These are phyloP conservation scores for Botrytis byssoidea DNA, from an alignment of 2,329 filamentous ascomycete genomes.

Conservation along the genomic window DNA sequence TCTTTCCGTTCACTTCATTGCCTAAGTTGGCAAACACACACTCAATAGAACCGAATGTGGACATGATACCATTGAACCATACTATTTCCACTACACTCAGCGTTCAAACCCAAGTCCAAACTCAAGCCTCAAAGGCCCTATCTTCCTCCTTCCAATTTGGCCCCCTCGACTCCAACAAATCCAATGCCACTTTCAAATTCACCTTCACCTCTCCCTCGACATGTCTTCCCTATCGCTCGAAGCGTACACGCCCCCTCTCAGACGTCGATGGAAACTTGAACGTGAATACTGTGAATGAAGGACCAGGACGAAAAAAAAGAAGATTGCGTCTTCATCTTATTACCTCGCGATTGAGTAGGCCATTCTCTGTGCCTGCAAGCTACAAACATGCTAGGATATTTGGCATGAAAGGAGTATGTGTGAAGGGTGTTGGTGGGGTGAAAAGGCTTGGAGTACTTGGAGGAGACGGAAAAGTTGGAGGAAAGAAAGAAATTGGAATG, in stretches of 20 bases:
- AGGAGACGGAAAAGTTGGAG: not conserved
- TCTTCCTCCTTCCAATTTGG: conserved; percentile 21
- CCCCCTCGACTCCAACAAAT: not conserved
- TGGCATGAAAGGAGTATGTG: conserved; percentile 50
- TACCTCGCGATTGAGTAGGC: conserved; percentile 67
- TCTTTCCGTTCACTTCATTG: not conserved
- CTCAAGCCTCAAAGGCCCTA: not conserved
- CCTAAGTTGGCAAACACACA: not conserved
- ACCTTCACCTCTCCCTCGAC: conserved; percentile 40
- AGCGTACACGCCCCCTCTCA: conserved; percentile 38
- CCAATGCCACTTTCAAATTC: conserved; percentile 32
- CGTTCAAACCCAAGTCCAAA: conserved; percentile 27
- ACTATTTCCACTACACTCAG: conserved; percentile 19
- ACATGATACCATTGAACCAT: conserved; percentile 33
- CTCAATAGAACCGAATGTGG: conserved; percentile 30
- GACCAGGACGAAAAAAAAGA: conserved; percentile 58
- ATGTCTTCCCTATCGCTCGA: conserved; percentile 25
- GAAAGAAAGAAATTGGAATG: conserved; percentile 50
- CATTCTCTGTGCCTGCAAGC: conserved; percentile 67
- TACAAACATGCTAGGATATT: conserved; percentile 50
- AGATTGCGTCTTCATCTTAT: conserved; percentile 61
- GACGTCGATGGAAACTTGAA: conserved; percentile 38
- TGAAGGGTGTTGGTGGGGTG: conserved; percentile 44
- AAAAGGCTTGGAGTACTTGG: not conserved
- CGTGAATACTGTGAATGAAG: conserved; percentile 27